A percentile compares a stretch with the other conserved stretches of the same genome.
Conservation (phyloP, 2,329 filamentous ascomycete species). For the Colletotrichum cordylinicola region DNA sequence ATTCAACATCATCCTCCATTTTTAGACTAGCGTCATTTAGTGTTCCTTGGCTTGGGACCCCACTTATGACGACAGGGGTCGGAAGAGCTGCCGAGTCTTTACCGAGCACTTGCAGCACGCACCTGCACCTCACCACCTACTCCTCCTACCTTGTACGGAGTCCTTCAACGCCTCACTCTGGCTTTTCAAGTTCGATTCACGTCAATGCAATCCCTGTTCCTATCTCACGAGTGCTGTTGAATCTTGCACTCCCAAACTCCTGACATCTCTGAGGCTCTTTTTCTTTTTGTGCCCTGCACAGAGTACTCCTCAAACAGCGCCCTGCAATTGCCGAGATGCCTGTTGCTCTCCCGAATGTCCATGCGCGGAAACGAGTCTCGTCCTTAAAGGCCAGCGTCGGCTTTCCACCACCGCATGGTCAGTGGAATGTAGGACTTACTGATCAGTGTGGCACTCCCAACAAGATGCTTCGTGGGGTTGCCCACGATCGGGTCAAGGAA, state of each 20-base stretch:
- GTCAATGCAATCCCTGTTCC: background rate
- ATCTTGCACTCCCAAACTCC: background rate
- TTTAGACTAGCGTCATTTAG: background rate
- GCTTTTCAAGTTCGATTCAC: background rate
- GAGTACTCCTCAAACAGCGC: background rate
- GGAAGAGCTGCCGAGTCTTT: background rate
- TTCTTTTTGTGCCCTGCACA: background rate
- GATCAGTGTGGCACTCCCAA: background rate
- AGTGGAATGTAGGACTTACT: background rate
- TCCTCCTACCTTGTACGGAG: background rate
- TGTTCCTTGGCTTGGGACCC: background rate
- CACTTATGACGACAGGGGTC: background rate
- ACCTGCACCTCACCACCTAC: background rate
- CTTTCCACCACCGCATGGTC: background rate
- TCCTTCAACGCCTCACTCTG: background rate
- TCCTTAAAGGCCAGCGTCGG: background rate
- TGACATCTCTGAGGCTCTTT: background rate
- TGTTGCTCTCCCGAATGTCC: background rate
- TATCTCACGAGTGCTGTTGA: background rate
- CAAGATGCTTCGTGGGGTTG: background rate
- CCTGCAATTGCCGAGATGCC: background rate
- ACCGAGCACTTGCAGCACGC: background rate
- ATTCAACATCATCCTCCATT: background rate
- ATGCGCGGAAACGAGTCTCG: background rate
- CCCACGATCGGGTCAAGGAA: background rate